These are phyloP conservation scores for Magnaporthales sp. DNA, from an alignment of 2,329 filamentous ascomycete species.

Conservation along the genomic window DNA sequence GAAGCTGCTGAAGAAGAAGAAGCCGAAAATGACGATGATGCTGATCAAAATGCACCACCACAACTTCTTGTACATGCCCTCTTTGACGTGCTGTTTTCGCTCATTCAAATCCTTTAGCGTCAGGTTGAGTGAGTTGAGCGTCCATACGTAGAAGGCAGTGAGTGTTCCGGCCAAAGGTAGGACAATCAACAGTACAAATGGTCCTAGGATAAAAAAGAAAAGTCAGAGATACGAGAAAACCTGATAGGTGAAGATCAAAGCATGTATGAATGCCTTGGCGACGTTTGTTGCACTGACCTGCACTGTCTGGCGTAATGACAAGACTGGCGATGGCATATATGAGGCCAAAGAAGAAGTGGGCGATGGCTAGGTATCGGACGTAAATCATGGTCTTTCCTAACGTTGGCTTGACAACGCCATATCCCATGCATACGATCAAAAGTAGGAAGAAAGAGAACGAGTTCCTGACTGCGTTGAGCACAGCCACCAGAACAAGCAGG, in stretches of 20 bases:
- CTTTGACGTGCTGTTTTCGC: slow-evolving; percentile 88
- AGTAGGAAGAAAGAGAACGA: slow-evolving; percentile 98
- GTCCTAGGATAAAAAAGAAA: slow-evolving; percentile 40
- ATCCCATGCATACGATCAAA: slow-evolving; percentile 98
- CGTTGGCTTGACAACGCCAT: slow-evolving; percentile 91
- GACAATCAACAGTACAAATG: slow-evolving; percentile 85
- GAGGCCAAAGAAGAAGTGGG: slow-evolving; percentile 90
- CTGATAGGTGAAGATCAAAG: neutral
- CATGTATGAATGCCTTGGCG: neutral
- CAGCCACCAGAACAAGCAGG: slow-evolving; percentile 81
- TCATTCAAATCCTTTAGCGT: slow-evolving; percentile 96
- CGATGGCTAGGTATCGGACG: slow-evolving; percentile 81
- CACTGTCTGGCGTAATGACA: slow-evolving; percentile 79
- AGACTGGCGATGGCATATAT: slow-evolving; percentile 88
- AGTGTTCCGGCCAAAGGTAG: slow-evolving; percentile 84
- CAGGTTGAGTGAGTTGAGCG: slow-evolving; percentile 84
- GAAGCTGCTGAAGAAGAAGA: slow-evolving; percentile 98
- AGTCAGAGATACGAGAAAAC: neutral
- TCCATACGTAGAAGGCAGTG: slow-evolving; percentile 98
- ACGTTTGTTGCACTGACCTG: slow-evolving; percentile 41
- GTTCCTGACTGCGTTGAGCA: slow-evolving; percentile 88
- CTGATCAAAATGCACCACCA: slow-evolving; percentile 96
- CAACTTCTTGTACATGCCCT: slow-evolving; percentile 92
- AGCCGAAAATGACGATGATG: slow-evolving; percentile 92
- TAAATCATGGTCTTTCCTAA: slow-evolving; percentile 91